These are phyloP conservation scores for Chrysopogon serrulatus DNA, from an alignment of 176 grass and related monocot species.

Conservation along the genomic window DNA sequence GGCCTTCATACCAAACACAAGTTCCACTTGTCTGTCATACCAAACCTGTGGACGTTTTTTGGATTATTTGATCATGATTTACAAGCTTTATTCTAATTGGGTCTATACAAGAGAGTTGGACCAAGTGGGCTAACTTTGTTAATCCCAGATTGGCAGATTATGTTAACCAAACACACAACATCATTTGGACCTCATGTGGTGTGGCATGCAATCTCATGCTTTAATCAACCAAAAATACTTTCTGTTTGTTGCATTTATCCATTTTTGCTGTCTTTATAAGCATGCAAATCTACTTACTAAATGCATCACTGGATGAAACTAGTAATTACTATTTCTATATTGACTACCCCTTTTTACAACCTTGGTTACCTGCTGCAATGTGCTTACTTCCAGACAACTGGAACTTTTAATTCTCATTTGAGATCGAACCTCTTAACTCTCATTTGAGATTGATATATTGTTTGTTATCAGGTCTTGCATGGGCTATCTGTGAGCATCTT, in stretches of 20 bases:
- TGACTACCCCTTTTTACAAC: neutral
- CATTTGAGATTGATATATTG: slow-evolving; percentile 13
- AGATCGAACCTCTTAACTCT: neutral
- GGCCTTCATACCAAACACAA: neutral
- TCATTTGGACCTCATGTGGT: neutral
- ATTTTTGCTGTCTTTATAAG: neutral
- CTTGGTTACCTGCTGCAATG: slow-evolving; percentile 16
- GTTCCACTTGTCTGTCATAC: neutral
- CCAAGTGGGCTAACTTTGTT: neutral
- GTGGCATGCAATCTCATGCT: neutral
- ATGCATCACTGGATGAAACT: neutral
- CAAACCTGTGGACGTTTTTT: neutral
- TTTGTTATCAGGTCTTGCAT: slow-evolving; percentile 73
- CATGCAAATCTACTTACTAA: neutral
- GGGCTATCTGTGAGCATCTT: slow-evolving; percentile 98
- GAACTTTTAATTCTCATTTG: neutral
- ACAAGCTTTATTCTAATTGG: neutral
- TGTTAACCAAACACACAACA: neutral
- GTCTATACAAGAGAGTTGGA: neutral
- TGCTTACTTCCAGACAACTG: slow-evolving; percentile 12
- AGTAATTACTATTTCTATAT: neutral
- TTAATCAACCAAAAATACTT: neutral
- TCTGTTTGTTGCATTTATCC: neutral
- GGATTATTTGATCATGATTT: neutral
- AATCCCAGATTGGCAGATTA: too few species aligned